Conservation (phyloP, 2,329 filamentous ascomycete genomes). For the Thielaviopsis musarum region DNA sequence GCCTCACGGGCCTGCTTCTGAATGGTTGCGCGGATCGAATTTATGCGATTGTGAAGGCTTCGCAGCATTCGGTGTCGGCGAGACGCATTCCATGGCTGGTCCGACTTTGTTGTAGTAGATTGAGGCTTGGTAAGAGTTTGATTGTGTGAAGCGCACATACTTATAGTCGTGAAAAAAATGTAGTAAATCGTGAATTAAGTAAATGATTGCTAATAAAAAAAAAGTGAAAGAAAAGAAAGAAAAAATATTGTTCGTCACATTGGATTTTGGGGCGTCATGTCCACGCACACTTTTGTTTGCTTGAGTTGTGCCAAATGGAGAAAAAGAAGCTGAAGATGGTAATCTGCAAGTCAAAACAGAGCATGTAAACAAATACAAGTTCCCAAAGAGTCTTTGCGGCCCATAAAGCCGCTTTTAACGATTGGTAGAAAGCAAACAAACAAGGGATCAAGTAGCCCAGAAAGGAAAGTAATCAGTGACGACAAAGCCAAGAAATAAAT, state of each 20-base stretch:
- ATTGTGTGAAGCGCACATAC: neutral
- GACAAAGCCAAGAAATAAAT: neutral
- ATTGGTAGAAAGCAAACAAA: neutral
- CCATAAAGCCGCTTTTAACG: neutral
- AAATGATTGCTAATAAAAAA: neutral
- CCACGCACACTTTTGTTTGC: neutral
- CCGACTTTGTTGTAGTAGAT: neutral
- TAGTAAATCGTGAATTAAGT: neutral
- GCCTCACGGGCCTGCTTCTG: neutral
- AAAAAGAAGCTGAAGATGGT: neutral
- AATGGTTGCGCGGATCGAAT: neutral
- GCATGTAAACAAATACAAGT: neutral
- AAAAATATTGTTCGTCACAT: neutral
- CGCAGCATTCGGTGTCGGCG: constrained; percentile 9
- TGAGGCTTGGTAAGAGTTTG: neutral
- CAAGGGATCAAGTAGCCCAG: too few species aligned
- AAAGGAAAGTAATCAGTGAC: neutral
- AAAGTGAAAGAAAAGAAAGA: neutral
- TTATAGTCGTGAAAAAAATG: neutral
- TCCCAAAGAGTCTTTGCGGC: neutral
- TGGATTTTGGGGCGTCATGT: neutral
- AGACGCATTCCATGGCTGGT: constrained; percentile 7
- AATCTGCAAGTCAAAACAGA: neutral
- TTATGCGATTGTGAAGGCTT: constrained; percentile 5
- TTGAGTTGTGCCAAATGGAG: neutral